These are phyloP conservation scores for Diplodia seriata DNA, from an alignment of 2,329 filamentous ascomycete genomes.

Conservation along the genomic window DNA sequence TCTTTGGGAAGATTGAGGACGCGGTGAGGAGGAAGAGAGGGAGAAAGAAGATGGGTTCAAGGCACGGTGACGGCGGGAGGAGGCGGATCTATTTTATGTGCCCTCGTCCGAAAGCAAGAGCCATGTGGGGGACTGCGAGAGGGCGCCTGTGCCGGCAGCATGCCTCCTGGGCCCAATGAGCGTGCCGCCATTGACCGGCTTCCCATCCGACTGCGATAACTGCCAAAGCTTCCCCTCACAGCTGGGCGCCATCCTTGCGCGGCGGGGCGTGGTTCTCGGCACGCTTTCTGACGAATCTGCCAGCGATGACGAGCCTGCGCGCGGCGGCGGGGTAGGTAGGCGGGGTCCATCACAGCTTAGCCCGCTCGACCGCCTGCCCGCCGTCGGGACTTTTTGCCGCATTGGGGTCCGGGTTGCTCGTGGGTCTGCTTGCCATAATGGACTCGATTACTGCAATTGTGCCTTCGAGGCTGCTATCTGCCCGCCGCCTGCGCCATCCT, in stretches of 20 bases:
- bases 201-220: slow-evolving; percentile 13
- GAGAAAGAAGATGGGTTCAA: background rate
- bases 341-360: slow-evolving; percentile 21
- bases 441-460: slow-evolving; percentile 24
- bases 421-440: background rate
- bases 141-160: slow-evolving; percentile 1
- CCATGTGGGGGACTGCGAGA: slow-evolving; percentile 31
- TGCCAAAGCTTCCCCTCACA: slow-evolving; percentile 24
- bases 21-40: background rate
- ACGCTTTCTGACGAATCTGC: slow-evolving; percentile 24
- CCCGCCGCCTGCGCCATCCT: background rate
- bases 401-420: slow-evolving; percentile 3
- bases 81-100: slow-evolving; percentile 21
- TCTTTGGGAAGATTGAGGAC: background rate
- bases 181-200: background rate
- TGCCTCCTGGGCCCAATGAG: background rate
- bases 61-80: slow-evolving; percentile 3
- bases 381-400: slow-evolving; percentile 28
- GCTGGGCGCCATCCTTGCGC: slow-evolving; percentile 19
- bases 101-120: slow-evolving; percentile 24
- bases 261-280: slow-evolving; percentile 8
- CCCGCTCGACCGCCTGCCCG: background rate
- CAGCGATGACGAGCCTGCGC: slow-evolving; percentile 20
- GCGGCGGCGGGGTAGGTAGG: slow-evolving; percentile 29
- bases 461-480: slow-evolving; percentile 8